These are phyloP conservation scores for Syncephalastrum sp. DNA, from an alignment of 371 early-diverging fungal genomes.

Conservation along the genomic window DNA sequence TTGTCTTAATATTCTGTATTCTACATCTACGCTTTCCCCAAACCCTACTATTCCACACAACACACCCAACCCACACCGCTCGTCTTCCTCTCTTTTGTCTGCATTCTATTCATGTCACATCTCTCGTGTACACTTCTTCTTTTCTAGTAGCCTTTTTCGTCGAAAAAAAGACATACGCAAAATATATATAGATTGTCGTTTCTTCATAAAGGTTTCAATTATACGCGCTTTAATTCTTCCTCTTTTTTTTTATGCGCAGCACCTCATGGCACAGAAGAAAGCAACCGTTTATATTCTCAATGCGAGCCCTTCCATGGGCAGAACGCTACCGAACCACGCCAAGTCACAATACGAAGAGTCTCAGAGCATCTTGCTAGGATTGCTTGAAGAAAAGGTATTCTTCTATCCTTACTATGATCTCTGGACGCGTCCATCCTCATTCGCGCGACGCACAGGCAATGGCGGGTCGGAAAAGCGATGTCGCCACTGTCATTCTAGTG, in stretches of 20 bases:
- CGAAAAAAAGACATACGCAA: too few relatives aligned
- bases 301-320: slow-evolving; percentile 50
- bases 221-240: too few relatives aligned
- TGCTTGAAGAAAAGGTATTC: slow-evolving; percentile 38
- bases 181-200: too few relatives aligned
- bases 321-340: slow-evolving; percentile 26
- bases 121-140: too few relatives aligned
- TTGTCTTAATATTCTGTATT: neutral
- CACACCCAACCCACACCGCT: too few relatives aligned
- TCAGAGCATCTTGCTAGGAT: slow-evolving; percentile 31
- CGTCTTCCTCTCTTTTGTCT: too few relatives aligned
- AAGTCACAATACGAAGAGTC: slow-evolving; percentile 47
- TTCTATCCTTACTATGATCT: slow-evolving; percentile 23
- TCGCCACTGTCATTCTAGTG: slow-evolving; percentile 32
- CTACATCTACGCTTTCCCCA: too few relatives aligned
- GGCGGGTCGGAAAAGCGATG: slow-evolving; percentile 37
- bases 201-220: too few relatives aligned
- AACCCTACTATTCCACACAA: too few relatives aligned
- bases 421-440: neutral
- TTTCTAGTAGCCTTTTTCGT: too few relatives aligned
- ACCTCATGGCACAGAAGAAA: slow-evolving; percentile 54
- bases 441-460: slow-evolving; percentile 18
- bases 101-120: too few relatives aligned
- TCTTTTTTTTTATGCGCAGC: too few relatives aligned
- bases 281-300: slow-evolving; percentile 66